phyloP scores from a whole-genome alignment of 176 grass and related monocot genomes.

The Cenchrus fungigraminus region DNA sequence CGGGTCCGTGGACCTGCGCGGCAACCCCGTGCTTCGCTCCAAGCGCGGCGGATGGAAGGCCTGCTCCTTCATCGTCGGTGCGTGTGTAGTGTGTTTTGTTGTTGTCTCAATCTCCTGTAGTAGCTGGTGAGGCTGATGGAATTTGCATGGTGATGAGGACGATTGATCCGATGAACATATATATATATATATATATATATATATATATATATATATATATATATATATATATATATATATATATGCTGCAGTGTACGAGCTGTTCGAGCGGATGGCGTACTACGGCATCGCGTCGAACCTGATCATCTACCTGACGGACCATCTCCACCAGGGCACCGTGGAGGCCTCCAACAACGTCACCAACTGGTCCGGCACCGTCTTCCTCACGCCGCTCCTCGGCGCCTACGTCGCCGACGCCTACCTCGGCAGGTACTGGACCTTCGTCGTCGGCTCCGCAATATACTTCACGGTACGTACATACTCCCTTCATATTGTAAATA shows the following conservation, averaged over 20 bases:
- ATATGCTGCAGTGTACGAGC: constrained; percentile 64
- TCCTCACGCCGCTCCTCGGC: constrained; percentile 73
- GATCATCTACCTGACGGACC: constrained; percentile 64
- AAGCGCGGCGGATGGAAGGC: constrained; percentile 80
- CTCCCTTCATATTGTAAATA: too few relatives aligned
- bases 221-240: too few relatives aligned
- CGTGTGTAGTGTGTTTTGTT: too few relatives aligned
- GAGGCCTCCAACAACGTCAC: constrained; percentile 87
- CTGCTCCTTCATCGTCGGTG: constrained; percentile 86
- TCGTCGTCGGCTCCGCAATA: constrained; percentile 65
- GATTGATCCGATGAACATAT: too few relatives aligned
- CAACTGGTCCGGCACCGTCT: constrained; percentile 85
- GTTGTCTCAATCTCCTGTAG: too few relatives aligned
- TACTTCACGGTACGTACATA: constrained; percentile 58
- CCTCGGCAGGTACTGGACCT: constrained; percentile 89
- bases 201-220: too few relatives aligned
- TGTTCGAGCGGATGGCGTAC: constrained; percentile 96
- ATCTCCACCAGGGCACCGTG: constrained; percentile 76
- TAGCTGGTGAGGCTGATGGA: too few relatives aligned
- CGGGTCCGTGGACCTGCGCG: constrained; percentile 83
- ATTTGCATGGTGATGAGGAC: too few relatives aligned
- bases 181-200: too few relatives aligned
- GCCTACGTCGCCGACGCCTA: constrained; percentile 77
- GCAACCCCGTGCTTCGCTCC: constrained; percentile 76
- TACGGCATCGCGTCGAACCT: constrained; percentile 79